phyloP scores from a whole-genome alignment of 306 rosid species.

The Urtica urens region DNA sequence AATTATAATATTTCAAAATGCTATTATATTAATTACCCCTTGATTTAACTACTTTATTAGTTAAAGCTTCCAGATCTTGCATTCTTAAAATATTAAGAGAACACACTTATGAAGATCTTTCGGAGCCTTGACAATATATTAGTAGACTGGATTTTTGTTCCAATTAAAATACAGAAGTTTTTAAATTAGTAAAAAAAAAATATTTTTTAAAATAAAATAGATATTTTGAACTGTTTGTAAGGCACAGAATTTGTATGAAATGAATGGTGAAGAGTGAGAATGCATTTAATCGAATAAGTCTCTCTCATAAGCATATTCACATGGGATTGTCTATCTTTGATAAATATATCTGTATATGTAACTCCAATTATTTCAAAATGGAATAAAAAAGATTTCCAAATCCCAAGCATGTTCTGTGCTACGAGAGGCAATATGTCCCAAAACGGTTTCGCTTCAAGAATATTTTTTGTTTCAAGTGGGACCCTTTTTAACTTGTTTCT shows the following conservation, averaged over 20 bases:
- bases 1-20: too few species aligned
- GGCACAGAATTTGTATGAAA: neutral
- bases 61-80: too few species aligned
- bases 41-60: too few species aligned
- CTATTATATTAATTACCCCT: too few species aligned
- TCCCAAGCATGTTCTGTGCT: neutral
- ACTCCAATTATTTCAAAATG: neutral
- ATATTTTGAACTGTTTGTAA: neutral
- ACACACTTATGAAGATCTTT: too few species aligned
- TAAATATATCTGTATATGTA: neutral
- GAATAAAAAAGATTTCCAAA: neutral
- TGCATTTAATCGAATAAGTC: neutral
- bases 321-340: neutral
- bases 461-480: neutral
- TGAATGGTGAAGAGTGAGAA: neutral
- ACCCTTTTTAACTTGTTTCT: slow-evolving; percentile 8
- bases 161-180: too few species aligned
- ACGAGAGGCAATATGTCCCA: neutral
- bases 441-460: slow-evolving; percentile 3
- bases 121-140: too few species aligned
- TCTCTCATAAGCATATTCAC: neutral
- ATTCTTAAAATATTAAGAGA: too few species aligned
- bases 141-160: too few species aligned
- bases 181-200: too few species aligned
- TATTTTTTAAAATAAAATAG: too few species aligned